Conservation (phyloP, 2,329 filamentous ascomycete species). For the Lecanosticta acicola region DNA sequence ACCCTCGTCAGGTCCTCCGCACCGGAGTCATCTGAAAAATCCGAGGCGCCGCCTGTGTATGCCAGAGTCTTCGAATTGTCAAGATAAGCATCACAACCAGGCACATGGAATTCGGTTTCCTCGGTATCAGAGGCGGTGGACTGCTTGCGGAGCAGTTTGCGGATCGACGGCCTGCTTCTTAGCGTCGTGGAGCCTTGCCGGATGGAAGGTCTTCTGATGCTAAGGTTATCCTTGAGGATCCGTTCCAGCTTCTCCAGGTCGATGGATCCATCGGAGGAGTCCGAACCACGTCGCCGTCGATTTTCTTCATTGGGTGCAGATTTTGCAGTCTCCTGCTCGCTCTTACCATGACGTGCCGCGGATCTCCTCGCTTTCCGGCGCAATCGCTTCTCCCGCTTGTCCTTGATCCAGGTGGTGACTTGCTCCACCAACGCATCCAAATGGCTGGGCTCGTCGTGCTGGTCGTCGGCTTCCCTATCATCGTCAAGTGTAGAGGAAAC, state of each 20-base stretch:
- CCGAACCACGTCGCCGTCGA: conserved; percentile 14
- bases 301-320: conserved; percentile 1
- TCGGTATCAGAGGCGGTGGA: conserved; percentile 73
- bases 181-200: conserved; percentile 15
- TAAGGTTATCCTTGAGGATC: conserved; percentile 63
- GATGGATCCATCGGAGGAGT: conserved; percentile 19
- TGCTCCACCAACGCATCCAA: conserved; percentile 47
- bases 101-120: conserved; percentile 77
- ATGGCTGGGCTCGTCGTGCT: conserved; percentile 12
- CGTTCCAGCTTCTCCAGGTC: conserved; percentile 76
- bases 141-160: conserved; percentile 34
- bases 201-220: conserved; percentile 24
- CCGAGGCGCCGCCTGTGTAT: conserved; percentile 56
- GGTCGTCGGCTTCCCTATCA: conserved; percentile 8
- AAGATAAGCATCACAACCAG: conserved; percentile 73
- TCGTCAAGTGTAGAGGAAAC: neutral
- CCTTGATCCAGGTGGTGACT: conserved; percentile 75
- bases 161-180: conserved; percentile 23
- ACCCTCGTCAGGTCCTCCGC: conserved; percentile 22
- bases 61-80: conserved; percentile 87
- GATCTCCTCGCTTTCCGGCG: conserved; percentile 34
- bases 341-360: conserved; percentile 5
- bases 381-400: conserved; percentile 65
- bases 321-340: conserved; percentile 1
- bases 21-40: conserved; percentile 46